Percentiles rank a stretch among this genome's conserved stretches.
Conservation (phyloP, 2,329 filamentous ascomycete species). For the Hysterium pulicare region DNA sequence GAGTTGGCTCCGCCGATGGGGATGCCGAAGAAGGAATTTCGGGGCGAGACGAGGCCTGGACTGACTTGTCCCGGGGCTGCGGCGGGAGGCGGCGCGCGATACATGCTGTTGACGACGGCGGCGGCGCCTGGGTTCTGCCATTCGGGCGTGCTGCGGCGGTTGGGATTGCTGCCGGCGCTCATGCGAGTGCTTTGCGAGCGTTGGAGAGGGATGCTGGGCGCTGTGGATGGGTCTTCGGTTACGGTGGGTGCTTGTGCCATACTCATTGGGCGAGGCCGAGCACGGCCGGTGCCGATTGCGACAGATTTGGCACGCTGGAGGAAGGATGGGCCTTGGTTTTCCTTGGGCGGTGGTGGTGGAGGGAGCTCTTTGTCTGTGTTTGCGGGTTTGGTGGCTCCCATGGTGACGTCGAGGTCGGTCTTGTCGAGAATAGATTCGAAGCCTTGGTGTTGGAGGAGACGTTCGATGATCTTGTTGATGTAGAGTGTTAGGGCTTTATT, state of each 20-base stretch:
- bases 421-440: slow-evolving; percentile 92
- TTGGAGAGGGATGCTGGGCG: slow-evolving; percentile 71
- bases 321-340: slow-evolving; percentile 48
- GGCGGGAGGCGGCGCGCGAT: slow-evolving; percentile 59
- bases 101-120: slow-evolving; percentile 84
- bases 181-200: slow-evolving; percentile 51
- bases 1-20: slow-evolving; percentile 29
- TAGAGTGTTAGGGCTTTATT: slow-evolving; percentile 97
- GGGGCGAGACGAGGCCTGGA: slow-evolving; percentile 33
- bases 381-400: slow-evolving; percentile 23
- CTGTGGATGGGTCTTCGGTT: slow-evolving; percentile 65
- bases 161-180: slow-evolving; percentile 32
- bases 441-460: slow-evolving; percentile 87
- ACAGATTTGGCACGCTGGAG: slow-evolving; percentile 61
- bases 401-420: slow-evolving; percentile 54
- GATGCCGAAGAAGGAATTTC: slow-evolving; percentile 40
- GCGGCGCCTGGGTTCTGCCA: slow-evolving; percentile 56
- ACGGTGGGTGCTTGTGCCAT: slow-evolving; percentile 27
- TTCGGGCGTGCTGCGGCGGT: slow-evolving; percentile 46
- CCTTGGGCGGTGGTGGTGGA: slow-evolving; percentile 60
- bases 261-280: slow-evolving; percentile 44
- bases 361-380: slow-evolving; percentile 83
- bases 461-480: slow-evolving; percentile 98
- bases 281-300: slow-evolving; percentile 41
- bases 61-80: slow-evolving; percentile 48